phyloP scores from a whole-genome alignment of 441 rosid species.

The Populus tomentosa region DNA sequence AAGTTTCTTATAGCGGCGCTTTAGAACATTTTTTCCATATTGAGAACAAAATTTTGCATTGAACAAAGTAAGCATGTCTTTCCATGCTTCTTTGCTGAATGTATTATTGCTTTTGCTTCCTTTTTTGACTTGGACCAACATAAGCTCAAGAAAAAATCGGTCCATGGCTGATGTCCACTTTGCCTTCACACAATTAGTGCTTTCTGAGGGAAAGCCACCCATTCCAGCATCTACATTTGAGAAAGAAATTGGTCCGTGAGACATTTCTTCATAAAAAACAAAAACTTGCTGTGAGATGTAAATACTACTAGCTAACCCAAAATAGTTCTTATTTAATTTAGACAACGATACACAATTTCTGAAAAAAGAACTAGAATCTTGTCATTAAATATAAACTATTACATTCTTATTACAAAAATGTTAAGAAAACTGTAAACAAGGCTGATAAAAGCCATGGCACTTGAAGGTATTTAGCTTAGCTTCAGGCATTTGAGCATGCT shows the following conservation, averaged over 20 bases:
- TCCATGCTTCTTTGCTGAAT: conserved; percentile 45
- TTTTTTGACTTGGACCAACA: conserved; percentile 39
- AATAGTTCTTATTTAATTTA: background rate
- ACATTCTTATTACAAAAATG: background rate
- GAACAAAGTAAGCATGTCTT: conserved; percentile 39
- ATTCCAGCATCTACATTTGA: conserved; percentile 27
- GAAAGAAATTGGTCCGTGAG: conserved; percentile 5
- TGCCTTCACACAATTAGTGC: conserved; percentile 28
- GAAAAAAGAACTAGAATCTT: background rate
- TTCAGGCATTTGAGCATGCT: background rate
- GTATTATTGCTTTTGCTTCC: conserved; percentile 29
- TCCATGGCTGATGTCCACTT: conserved; percentile 49
- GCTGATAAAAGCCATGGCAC: background rate
- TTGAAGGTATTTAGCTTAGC: background rate
- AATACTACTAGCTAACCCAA: background rate
- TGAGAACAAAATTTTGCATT: conserved; percentile 35
- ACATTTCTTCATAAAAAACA: background rate
- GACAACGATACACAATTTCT: background rate
- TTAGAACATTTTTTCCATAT: conserved; percentile 29
- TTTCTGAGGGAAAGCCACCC: conserved; percentile 21
- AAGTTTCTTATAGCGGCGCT: conserved; percentile 31
- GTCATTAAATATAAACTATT: background rate
- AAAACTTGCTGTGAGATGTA: background rate
- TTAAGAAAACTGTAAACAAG: background rate
- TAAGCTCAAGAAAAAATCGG: conserved; percentile 39